These are phyloP conservation scores for Pseudogymnoascus sp. DNA, from an alignment of 2,329 filamentous ascomycete species.

Conservation along the genomic window DNA sequence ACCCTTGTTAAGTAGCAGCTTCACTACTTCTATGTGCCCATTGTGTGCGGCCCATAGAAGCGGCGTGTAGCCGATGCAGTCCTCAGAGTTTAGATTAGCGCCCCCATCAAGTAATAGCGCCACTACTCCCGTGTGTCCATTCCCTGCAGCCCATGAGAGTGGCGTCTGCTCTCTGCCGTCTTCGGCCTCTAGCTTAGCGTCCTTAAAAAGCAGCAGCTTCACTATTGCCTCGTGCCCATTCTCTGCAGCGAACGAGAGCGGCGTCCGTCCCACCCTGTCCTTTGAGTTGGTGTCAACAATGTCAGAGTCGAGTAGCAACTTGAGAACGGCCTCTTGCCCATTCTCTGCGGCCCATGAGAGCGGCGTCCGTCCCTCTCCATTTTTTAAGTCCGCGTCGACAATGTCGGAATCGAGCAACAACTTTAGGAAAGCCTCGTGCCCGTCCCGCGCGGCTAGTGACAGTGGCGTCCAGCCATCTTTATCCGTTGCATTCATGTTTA, in stretches of 20 bases:
- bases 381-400: background rate
- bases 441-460: conserved; percentile 1
- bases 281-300: conserved; percentile 6
- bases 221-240: background rate
- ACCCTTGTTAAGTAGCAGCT: conserved; percentile 32
- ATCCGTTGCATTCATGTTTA: conserved; percentile 10
- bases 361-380: background rate
- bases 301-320: background rate
- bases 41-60: background rate
- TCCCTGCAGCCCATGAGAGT: background rate
- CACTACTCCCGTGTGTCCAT: background rate
- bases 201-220: background rate
- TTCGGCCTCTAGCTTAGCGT: background rate
- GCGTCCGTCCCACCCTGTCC: background rate
- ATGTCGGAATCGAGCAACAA: conserved; percentile 1
- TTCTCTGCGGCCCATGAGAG: conserved; percentile 7
- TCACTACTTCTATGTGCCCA: background rate
- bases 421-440: conserved; percentile 6
- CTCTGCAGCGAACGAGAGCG: background rate
- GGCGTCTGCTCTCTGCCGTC: background rate
- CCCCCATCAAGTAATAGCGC: background rate
- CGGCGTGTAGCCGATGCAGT: background rate
- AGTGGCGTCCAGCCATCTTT: background rate
- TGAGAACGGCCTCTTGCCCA: conserved; percentile 1
- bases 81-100: background rate